A percentile compares a stretch with the other conserved stretches of the same genome.
phyloP scores from a whole-genome alignment of 225 moss, liverwort and hornwort species.

The Pleurozium schreberi region DNA sequence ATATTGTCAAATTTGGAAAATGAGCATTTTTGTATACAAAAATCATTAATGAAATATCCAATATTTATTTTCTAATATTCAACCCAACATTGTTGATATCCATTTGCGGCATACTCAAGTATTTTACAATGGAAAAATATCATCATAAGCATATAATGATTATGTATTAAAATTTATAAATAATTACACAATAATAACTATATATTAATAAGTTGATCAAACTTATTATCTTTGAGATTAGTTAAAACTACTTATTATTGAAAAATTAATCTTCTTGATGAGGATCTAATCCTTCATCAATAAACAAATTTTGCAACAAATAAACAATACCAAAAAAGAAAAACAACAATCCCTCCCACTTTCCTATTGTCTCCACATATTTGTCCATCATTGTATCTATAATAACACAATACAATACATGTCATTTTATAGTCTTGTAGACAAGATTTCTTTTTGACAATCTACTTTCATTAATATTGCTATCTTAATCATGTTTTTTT shows the following conservation, averaged over 20 bases:
- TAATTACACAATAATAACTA: background rate
- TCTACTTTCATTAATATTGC: background rate
- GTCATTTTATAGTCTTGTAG: background rate
- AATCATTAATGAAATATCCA: background rate
- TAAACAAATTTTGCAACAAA: constrained; percentile 1
- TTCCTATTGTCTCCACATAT: constrained; percentile 24
- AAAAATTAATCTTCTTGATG: background rate
- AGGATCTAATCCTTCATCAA: background rate
- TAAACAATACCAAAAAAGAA: background rate
- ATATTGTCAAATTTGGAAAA: background rate
- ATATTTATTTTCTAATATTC: background rate
- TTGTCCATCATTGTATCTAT: constrained; percentile 2
- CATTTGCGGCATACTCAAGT: background rate
- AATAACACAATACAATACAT: background rate
- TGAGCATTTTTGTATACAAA: background rate
- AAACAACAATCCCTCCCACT: constrained; percentile 19
- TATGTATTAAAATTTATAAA: background rate
- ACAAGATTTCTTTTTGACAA: background rate
- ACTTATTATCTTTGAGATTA: background rate
- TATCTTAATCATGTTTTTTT: too few species aligned
- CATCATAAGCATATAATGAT: background rate
- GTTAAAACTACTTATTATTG: background rate
- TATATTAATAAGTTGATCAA: too few species aligned
- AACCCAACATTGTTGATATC: background rate
- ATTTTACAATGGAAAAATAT: background rate